Base-by-base conservation (phyloP, 1,284 basidiomycete species). In the Schizophyllum amplum region DNA sequence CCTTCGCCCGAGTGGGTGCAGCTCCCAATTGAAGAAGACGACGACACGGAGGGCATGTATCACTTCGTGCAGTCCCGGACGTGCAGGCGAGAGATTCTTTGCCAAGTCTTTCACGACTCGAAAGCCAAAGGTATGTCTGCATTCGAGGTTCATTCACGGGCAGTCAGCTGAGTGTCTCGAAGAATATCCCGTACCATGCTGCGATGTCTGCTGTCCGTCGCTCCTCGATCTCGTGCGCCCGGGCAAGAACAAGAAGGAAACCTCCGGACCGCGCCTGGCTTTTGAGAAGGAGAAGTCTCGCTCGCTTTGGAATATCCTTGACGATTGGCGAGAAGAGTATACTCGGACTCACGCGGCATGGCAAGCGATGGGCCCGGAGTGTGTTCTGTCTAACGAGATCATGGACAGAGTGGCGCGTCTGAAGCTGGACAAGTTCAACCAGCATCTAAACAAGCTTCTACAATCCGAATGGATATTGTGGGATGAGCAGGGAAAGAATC, bases 161-260 rank as follows among this genome's bases (percentile, higher is more conserved):
- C 5, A 6, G 17, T 5, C n/a, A 49, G n/a, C 47, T 23, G n/a
- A 49, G 7, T 49, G n/a, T 33, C 13, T 22, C 24, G 50, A n/a
- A 57, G 54, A 42, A n/a, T 42, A 50, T 7, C 3, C 22, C 4
- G 57, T 54, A 13, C 57, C 64, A 9, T 69, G 66, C 56, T 69
- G 67, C 42, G 66, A 69, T 56, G 53, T 65, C 1, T 69, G 67
- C 54, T 20, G 51, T n/a, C 63, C 65, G 4, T n/a, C 21, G 0
- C 57, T 69, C 1, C 57, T 69, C 7, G 51, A 68, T 46, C 55
- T 5, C 6, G 62, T 58, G 1, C 62, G 64, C 3, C 64, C 66
- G 0, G 60, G 58, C 20, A 49, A 56, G 27, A 33, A 33, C 13
- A 33, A 33, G 27, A 33, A 33, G 13, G 27, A 33, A 6, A 13